Evolutionary conservation across 768 basidiomycete species (phyloP).

Genomic region (Glaciozyma antarctica): DNA sequence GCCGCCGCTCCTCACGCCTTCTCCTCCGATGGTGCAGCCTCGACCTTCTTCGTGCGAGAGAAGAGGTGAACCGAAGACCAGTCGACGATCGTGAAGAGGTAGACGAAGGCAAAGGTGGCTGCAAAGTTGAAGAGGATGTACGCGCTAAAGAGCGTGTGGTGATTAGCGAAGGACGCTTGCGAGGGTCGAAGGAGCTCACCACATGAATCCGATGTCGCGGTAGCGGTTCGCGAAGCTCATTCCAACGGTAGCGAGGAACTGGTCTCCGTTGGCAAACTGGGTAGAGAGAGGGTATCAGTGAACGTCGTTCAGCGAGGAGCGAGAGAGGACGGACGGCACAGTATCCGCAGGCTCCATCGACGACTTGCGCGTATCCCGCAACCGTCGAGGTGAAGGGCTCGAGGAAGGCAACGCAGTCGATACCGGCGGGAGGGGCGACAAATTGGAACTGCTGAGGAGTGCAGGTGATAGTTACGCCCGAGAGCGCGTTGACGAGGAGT

Average conservation of each 20-base stretch:
- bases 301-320: too few species aligned
- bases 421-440: conserved; percentile 31
- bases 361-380: conserved; percentile 27
- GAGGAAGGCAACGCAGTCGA: conserved; percentile 29
- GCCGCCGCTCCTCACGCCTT: too few species aligned
- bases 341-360: conserved; percentile 23
- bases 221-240: conserved; percentile 26
- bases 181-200: conserved; percentile 7
- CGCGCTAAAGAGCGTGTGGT: background rate
- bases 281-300: background rate
- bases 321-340: conserved; percentile 1
- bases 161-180: background rate
- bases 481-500: conserved; percentile 31
- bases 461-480: conserved; percentile 23
- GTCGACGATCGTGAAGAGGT: conserved; percentile 16
- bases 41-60: background rate
- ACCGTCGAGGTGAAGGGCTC: conserved; percentile 11
- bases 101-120: conserved; percentile 12
- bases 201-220: conserved; percentile 18
- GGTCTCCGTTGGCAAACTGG: conserved; percentile 23
- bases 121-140: conserved; percentile 29
- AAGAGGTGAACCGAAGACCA: background rate
- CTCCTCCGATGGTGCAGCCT: too few species aligned
- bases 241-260: conserved; percentile 27
- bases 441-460: conserved; percentile 16